Evolutionary conservation across 768 basidiomycete species (phyloP).

Genomic region (Rhizopogon vulgaris): DNA sequence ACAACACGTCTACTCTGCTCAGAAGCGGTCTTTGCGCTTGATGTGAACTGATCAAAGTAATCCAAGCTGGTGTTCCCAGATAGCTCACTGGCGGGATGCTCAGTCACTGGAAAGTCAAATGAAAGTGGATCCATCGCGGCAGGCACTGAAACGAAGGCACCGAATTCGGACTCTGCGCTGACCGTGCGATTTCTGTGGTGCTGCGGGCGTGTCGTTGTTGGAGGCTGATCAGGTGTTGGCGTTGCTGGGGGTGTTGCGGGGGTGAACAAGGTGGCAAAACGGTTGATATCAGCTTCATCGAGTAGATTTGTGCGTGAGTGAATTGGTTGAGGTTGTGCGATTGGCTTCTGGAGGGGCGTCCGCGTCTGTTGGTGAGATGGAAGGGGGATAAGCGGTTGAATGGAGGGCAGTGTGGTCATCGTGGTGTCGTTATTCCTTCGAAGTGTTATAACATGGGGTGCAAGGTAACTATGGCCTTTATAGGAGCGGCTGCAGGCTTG

Average conservation of each 20-base stretch:
- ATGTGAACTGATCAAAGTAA: conserved; percentile 58
- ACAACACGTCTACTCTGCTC: conserved; percentile 45
- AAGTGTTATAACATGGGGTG: background rate
- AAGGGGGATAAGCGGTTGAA: background rate
- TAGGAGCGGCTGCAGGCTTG: background rate
- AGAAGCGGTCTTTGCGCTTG: conserved; percentile 47
- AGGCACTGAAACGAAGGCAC: too few relatives aligned
- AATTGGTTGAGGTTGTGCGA: background rate
- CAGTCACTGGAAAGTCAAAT: too few relatives aligned
- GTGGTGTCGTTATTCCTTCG: background rate
- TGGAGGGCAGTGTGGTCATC: background rate
- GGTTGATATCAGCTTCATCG: conserved; percentile 29
- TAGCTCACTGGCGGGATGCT: background rate
- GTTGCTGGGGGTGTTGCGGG: conserved; percentile 30
- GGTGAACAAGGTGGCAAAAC: conserved; percentile 38
- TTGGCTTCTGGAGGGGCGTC: background rate
- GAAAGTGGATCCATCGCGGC: too few relatives aligned
- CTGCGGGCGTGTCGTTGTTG: too few relatives aligned
- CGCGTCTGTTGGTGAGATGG: background rate
- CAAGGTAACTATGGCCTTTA: background rate
- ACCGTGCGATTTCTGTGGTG: too few relatives aligned
- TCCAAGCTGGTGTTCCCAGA: conserved; percentile 24
- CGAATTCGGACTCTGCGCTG: too few relatives aligned
- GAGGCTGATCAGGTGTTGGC: conserved; percentile 7
- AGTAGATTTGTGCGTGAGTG: background rate